These are phyloP conservation scores for Crithidia expoeki DNA, from an alignment of 208 protist species.

Conservation along the genomic window DNA sequence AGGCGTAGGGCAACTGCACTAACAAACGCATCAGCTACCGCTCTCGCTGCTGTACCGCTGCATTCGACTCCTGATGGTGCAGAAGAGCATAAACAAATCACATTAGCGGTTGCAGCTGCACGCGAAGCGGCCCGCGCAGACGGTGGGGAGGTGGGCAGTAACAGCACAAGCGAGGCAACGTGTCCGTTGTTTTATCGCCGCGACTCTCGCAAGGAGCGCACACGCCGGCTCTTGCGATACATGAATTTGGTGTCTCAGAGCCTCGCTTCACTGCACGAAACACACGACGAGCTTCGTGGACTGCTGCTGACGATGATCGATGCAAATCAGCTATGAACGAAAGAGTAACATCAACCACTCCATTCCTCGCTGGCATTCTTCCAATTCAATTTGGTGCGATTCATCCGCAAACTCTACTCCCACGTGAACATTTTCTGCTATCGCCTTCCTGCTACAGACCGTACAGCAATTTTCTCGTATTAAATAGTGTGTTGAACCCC, in stretches of 20 bases:
- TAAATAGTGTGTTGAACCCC: no score
- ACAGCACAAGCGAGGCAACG: conserved; percentile 24
- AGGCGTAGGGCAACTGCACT: no score
- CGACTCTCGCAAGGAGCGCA: conserved; percentile 46
- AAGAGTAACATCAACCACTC: no score
- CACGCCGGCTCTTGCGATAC: conserved; percentile 47
- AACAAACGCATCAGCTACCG: not conserved
- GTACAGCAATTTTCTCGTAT: no score
- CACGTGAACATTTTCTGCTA: no score
- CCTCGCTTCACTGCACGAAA: conserved; percentile 43
- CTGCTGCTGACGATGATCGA: conserved; percentile 63
- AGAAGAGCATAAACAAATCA: no score
- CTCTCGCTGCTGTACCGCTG: no score
- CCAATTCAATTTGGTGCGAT: no score
- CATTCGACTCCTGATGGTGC: not conserved
- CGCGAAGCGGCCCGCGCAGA: not conserved
- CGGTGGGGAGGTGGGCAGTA: not conserved
- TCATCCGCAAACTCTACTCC: no score
- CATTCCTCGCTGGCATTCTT: no score
- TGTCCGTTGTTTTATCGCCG: conserved; percentile 32
- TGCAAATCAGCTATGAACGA: conserved; percentile 52
- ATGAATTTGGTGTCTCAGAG: conserved; percentile 56
- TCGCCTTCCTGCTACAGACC: no score
- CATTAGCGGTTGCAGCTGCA: no score
- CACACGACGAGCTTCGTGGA: conserved; percentile 59